Conservation (phyloP, 176 grass and related monocot genomes). For the Oropetium thomaeum region DNA sequence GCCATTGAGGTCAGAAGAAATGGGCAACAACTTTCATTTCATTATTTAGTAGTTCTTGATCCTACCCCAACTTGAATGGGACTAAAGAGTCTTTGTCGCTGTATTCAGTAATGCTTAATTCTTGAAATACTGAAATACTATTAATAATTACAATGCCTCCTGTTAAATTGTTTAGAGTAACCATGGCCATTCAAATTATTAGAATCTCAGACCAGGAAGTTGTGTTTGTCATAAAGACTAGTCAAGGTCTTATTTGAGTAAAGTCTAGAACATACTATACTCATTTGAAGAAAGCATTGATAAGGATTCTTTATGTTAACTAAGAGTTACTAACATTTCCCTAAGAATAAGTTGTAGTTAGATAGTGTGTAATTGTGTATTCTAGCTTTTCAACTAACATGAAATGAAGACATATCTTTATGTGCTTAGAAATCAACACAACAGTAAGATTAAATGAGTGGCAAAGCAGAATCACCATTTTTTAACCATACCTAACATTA, state of each 20-base stretch:
- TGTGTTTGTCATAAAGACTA: background rate
- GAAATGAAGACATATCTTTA: constrained; percentile 22
- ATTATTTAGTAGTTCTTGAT: background rate
- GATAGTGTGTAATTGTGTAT: background rate
- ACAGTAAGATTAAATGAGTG: constrained; percentile 13
- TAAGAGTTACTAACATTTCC: constrained; percentile 1
- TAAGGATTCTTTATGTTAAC: background rate
- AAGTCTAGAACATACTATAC: constrained; percentile 6
- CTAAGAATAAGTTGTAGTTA: background rate
- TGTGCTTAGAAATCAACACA: constrained; percentile 7
- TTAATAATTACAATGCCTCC: background rate
- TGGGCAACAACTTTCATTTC: background rate
- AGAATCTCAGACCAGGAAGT: background rate
- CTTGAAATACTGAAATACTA: background rate
- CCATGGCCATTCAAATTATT: background rate
- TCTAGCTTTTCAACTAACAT: background rate
- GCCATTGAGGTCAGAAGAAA: background rate
- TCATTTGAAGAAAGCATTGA: constrained; percentile 1
- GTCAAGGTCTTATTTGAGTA: background rate
- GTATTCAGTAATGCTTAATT: background rate
- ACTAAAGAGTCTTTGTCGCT: background rate
- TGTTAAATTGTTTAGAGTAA: constrained; percentile 10
- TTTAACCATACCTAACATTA: background rate
- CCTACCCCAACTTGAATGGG: background rate
- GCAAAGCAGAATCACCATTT: constrained; percentile 21